phyloP scores from a whole-genome alignment of 1,139 yeast genomes.

The Williopsis jadinii region DNA sequence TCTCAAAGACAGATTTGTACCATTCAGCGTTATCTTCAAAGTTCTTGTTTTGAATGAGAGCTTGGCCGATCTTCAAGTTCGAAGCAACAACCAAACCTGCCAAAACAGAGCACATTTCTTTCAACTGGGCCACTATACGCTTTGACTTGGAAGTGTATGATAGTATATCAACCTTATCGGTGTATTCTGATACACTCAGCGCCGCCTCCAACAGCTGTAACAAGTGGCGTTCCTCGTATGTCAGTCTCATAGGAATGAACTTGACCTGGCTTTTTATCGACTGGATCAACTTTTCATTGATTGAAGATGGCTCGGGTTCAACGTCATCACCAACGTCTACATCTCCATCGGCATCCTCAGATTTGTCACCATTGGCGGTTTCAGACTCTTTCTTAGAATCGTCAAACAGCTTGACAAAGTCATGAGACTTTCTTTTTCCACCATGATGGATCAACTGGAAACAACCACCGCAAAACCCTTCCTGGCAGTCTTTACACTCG shows the following conservation, averaged over 20 bases:
- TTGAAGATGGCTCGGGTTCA: not conserved
- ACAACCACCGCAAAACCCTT: conserved; percentile 60
- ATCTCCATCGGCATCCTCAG: conserved; percentile 16
- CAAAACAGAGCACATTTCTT: conserved; percentile 66
- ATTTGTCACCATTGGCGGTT: conserved; percentile 5
- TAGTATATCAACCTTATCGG: conserved; percentile 64
- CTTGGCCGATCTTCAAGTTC: conserved; percentile 58
- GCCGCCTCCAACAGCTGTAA: conserved; percentile 62
- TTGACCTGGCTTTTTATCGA: conserved; percentile 35
- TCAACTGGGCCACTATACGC: conserved; percentile 59
- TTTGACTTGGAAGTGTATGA: conserved; percentile 56
- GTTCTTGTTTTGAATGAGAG: conserved; percentile 52
- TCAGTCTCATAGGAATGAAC: conserved; percentile 59
- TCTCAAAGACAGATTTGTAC: conserved; percentile 61
- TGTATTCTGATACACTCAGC: conserved; percentile 64
- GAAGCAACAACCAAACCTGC: conserved; percentile 72
- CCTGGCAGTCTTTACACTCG: conserved; percentile 51
- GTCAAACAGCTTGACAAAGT: conserved; percentile 26
- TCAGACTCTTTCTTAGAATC: conserved; percentile 8
- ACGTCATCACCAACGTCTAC: conserved; percentile 9
- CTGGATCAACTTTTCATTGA: conserved; percentile 13
- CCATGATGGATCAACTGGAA: conserved; percentile 59
- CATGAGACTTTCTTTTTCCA: conserved; percentile 45
- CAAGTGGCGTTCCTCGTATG: conserved; percentile 58
- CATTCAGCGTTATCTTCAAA: conserved; percentile 60